Evolutionary conservation across 257 asterid species (phyloP).

Genomic region (Ocimum tenuiflorum): DNA sequence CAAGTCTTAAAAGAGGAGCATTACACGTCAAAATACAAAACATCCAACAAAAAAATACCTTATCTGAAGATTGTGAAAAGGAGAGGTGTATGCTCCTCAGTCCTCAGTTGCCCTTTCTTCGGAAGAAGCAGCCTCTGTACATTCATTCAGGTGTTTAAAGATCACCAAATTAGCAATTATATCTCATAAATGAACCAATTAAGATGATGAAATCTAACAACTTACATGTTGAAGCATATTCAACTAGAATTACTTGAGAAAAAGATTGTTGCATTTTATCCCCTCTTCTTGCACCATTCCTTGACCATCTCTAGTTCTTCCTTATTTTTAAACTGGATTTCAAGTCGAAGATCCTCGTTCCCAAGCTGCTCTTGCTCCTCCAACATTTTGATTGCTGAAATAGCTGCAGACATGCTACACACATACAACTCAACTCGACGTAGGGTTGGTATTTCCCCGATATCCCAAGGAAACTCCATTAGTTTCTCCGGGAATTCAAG

Average conservation of each 20-base stretch:
- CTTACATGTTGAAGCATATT: too few relatives aligned
- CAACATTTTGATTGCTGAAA: not conserved
- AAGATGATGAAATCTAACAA: too few relatives aligned
- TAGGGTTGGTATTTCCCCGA: not conserved
- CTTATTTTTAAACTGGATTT: not conserved
- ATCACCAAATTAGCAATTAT: too few relatives aligned
- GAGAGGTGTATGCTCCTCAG: too few relatives aligned
- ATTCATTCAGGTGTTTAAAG: too few relatives aligned
- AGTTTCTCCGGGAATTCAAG: not conserved
- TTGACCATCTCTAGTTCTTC: not conserved
- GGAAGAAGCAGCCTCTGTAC: slow-evolving; percentile 71
- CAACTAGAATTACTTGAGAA: too few relatives aligned
- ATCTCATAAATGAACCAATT: too few relatives aligned
- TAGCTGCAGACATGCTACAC: not conserved
- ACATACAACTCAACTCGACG: not conserved
- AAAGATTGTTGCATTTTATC: not conserved
- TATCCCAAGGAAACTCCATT: not conserved
- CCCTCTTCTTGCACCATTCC: not conserved
- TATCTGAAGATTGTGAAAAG: too few relatives aligned
- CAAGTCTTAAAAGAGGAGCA: too few relatives aligned
- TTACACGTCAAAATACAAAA: too few relatives aligned
- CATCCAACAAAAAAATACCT: too few relatives aligned
- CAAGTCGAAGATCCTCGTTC: not conserved
- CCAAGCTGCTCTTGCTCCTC: not conserved
- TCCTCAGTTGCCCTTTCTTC: slow-evolving; percentile 70